Conservation (phyloP, 352 stramenopile genomes). For the Globisporangium rhizosaccharum region DNA sequence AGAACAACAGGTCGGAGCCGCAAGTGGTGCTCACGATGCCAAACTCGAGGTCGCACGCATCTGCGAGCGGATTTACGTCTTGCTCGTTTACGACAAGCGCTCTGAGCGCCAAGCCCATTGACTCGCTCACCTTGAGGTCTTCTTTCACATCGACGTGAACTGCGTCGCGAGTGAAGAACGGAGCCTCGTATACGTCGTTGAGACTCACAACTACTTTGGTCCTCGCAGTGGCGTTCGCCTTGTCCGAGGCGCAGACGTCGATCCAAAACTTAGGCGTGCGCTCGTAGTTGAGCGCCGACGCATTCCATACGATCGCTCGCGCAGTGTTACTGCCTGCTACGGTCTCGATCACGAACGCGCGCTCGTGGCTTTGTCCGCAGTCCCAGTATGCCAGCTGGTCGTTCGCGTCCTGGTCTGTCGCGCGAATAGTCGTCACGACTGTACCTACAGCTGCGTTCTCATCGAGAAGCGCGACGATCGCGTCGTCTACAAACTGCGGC, state of each 20-base stretch:
- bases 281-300: conserved; percentile 37
- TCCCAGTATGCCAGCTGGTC: conserved; percentile 34
- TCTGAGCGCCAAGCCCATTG: conserved; percentile 1
- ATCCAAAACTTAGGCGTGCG: conserved; percentile 26
- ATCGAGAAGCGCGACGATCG: background rate
- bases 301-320: conserved; percentile 32
- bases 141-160: conserved; percentile 28
- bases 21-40: conserved; percentile 4
- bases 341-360: conserved; percentile 27
- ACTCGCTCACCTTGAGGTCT: conserved; percentile 15
- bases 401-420: conserved; percentile 29
- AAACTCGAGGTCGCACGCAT: conserved; percentile 2
- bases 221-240: conserved; percentile 16
- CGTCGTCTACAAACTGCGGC: background rate
- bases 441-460: conserved; percentile 9
- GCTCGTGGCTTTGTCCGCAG: conserved; percentile 34
- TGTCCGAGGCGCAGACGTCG: conserved; percentile 44
- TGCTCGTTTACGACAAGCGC: conserved; percentile 12
- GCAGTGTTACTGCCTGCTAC: conserved; percentile 3
- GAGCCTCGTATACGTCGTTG: conserved; percentile 45
- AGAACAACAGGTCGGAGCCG: background rate
- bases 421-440: conserved; percentile 18
- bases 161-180: conserved; percentile 24
- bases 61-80: conserved; percentile 3
- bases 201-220: conserved; percentile 24